A percentile compares a stretch with the other conserved stretches of the same genome.
Conservation (phyloP, 1,139 yeast genomes). For the Tardiomyces depauwii region DNA sequence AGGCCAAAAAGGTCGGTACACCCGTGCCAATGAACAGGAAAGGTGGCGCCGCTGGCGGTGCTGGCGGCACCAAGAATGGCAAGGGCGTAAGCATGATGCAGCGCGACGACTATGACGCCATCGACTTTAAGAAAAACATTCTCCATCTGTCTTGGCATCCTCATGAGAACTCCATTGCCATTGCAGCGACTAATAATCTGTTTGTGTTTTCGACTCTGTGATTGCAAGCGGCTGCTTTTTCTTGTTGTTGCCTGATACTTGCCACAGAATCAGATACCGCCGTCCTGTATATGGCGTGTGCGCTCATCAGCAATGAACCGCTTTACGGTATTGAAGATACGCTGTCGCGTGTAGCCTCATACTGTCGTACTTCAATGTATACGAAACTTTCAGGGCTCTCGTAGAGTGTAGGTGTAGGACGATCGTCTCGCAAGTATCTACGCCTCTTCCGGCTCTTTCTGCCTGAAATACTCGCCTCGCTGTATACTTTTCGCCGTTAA, state of each 20-base stretch:
- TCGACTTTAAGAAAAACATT: constrained; percentile 91
- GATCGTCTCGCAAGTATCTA: no score
- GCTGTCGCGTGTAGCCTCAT: neutral
- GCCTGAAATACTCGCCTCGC: no score
- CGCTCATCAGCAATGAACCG: neutral
- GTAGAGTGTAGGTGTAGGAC: neutral
- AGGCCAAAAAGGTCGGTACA: constrained; percentile 51
- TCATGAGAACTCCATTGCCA: constrained; percentile 88
- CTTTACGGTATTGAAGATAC: neutral
- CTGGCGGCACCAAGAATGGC: constrained; percentile 12
- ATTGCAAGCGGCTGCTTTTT: neutral
- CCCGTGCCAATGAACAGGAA: constrained; percentile 20
- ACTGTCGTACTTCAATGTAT: neutral
- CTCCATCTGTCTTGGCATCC: constrained; percentile 99
- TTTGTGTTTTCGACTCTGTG: constrained; percentile 27
- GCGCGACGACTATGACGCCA: constrained; percentile 59
- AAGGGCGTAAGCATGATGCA: constrained; percentile 22
- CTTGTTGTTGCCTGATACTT: neutral
- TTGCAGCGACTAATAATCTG: constrained; percentile 91
- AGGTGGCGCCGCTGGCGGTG: neutral
- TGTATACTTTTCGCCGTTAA: no score
- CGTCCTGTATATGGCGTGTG: neutral
- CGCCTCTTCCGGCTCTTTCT: no score
- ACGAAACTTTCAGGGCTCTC: neutral
- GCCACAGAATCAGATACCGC: no score